These are phyloP conservation scores for Wickerhamomyces bovis DNA, from an alignment of 805 yeast species.

Conservation along the genomic window DNA sequence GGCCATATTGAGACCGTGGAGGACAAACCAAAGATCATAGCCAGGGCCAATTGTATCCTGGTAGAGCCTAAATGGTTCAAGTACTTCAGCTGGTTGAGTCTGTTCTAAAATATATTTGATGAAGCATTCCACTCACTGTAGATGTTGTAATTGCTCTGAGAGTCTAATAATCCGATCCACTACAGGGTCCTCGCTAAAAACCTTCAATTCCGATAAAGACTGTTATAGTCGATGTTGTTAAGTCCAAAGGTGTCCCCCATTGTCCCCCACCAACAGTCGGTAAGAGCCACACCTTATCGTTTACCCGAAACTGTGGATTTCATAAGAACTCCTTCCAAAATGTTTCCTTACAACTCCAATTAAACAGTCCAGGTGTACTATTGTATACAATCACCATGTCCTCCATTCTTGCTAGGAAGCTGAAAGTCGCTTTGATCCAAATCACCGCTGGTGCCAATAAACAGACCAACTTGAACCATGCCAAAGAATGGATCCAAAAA, in stretches of 20 bases:
- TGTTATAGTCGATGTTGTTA: no score
- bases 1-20: constrained; percentile 58
- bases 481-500: constrained; percentile 51
- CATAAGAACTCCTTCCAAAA: not conserved
- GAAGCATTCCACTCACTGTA: not conserved
- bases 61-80: constrained; percentile 90
- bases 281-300: not conserved
- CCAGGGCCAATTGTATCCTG: constrained; percentile 60
- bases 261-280: not conserved
- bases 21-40: constrained; percentile 36
- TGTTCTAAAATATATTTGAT: constrained; percentile 22
- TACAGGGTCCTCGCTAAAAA: no score
- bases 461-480: constrained; percentile 66
- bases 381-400: constrained; percentile 8
- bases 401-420: constrained; percentile 32
- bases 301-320: not conserved
- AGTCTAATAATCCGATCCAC: no score
- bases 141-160: not conserved
- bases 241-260: not conserved
- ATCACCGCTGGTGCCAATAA: constrained; percentile 68
- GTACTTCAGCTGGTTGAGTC: constrained; percentile 50
- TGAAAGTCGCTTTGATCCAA: constrained; percentile 82
- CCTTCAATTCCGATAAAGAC: not conserved
- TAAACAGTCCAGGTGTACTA: no score
- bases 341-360: not conserved